phyloP scores from a whole-genome alignment of 495 filamentous ascomycete species.

The Talaromyces borbonicus region DNA sequence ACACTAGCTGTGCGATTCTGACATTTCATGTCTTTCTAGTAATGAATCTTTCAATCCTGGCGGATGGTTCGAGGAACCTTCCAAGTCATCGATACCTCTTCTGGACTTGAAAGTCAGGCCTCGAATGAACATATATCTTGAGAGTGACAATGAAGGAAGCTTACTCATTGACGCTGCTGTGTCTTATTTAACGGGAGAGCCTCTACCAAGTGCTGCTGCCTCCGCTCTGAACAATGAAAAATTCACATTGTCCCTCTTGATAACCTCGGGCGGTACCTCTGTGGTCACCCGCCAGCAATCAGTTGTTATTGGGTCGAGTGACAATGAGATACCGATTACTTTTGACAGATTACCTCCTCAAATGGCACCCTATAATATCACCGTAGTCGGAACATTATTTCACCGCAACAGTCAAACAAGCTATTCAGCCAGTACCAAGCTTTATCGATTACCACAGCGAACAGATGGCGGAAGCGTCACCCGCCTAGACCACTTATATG shows the following conservation, averaged over 20 bases:
- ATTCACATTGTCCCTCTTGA: constrained; percentile 7
- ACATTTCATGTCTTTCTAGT: constrained; percentile 17
- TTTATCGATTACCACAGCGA: constrained; percentile 46
- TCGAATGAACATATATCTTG: constrained; percentile 51
- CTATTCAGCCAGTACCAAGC: constrained; percentile 31
- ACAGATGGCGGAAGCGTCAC: constrained; percentile 48
- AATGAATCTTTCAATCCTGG: constrained; percentile 51
- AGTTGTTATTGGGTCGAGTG: constrained; percentile 36
- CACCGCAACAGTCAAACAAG: constrained; percentile 18
- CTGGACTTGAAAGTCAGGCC: constrained; percentile 50
- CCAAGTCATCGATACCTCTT: constrained; percentile 28
- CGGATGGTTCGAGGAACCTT: constrained; percentile 43
- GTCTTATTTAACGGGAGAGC: constrained; percentile 38
- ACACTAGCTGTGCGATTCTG: not conserved
- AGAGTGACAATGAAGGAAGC: constrained; percentile 39
- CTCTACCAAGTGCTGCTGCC: constrained; percentile 21
- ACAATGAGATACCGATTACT: constrained; percentile 33
- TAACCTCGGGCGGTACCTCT: constrained; percentile 8
- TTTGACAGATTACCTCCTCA: constrained; percentile 36
- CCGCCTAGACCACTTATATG: constrained; percentile 52
- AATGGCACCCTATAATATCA: constrained; percentile 32
- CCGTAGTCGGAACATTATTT: constrained; percentile 14
- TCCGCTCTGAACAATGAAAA: not conserved
- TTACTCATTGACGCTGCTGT: constrained; percentile 52
- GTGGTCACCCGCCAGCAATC: constrained; percentile 12